Evolutionary conservation across 1,284 basidiomycete genomes (phyloP).

Genomic region (Cystobasidium pallidum): DNA sequence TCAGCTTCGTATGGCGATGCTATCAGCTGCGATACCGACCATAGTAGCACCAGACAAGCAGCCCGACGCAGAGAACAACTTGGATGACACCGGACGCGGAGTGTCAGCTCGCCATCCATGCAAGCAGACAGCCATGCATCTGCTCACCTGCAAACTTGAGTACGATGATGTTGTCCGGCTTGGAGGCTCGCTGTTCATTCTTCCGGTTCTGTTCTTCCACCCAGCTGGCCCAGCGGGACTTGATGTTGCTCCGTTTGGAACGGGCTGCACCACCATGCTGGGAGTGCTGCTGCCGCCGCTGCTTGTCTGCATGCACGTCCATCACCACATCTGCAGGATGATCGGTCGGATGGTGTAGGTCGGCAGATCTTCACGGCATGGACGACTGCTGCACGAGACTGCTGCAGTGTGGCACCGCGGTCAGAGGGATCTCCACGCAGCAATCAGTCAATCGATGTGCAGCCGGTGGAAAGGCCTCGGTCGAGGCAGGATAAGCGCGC

Average conservation of each 20-base stretch:
- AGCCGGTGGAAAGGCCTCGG: no score
- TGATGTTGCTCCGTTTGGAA: neutral
- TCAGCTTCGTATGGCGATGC: slow-evolving; percentile 10
- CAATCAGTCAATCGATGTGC: no score
- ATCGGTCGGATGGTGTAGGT: no score
- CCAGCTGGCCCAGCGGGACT: slow-evolving; percentile 17
- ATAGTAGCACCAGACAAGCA: slow-evolving; percentile 47
- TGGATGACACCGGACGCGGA: no score
- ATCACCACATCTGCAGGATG: neutral
- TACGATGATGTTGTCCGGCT: slow-evolving; percentile 22
- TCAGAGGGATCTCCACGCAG: no score
- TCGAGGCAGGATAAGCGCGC: no score
- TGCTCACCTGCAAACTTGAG: slow-evolving; percentile 29
- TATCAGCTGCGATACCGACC: slow-evolving; percentile 20
- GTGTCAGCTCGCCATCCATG: no score
- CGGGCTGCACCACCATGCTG: neutral
- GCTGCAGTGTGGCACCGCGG: no score
- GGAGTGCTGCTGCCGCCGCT: slow-evolving; percentile 1
- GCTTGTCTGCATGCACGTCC: slow-evolving; percentile 5
- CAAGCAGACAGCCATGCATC: neutral
- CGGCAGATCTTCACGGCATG: no score
- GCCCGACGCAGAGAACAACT: slow-evolving; percentile 36
- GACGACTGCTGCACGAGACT: no score
- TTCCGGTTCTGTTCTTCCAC: slow-evolving; percentile 22
- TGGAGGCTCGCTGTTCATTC: slow-evolving; percentile 13